Conservation (phyloP, 2,329 filamentous ascomycete genomes). For the Didymellaceae sp. region DNA sequence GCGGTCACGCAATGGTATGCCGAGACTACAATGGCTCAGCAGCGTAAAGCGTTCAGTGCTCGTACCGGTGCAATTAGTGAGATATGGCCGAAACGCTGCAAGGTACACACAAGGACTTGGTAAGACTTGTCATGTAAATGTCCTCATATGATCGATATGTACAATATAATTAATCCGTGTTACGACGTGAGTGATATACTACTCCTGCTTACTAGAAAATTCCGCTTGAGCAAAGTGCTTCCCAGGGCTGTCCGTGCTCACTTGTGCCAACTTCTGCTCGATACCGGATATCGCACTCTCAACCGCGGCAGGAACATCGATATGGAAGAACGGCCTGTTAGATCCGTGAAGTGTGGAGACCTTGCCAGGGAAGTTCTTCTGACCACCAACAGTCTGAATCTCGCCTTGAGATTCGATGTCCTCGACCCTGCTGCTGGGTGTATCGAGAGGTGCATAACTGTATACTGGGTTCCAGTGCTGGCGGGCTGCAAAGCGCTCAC, state of each 20-base stretch:
- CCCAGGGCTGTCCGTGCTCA: conserved; percentile 25
- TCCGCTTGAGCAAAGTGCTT: conserved; percentile 18
- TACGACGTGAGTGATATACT: no score
- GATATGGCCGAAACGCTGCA: no score
- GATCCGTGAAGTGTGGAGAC: conserved; percentile 80
- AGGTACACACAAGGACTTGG: no score
- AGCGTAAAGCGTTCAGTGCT: no score
- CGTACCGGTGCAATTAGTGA: no score
- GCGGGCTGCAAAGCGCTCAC: conserved; percentile 56
- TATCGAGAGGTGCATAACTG: conserved; percentile 85
- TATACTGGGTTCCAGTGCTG: conserved; percentile 90
- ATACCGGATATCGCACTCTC: conserved; percentile 86
- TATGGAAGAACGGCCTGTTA: conserved; percentile 90
- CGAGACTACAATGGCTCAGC: no score
- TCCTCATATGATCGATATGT: no score
- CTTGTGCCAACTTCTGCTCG: conserved; percentile 51
- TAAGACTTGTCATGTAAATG: no score
- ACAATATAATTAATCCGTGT: no score
- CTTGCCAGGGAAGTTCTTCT: conserved; percentile 40
- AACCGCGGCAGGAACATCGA: conserved; percentile 87
- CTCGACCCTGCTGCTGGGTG: conserved; percentile 67
- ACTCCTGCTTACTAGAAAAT: conserved; percentile 24
- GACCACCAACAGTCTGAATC: conserved; percentile 20
- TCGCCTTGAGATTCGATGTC: conserved; percentile 46
- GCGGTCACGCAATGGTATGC: neutral